Evolutionary conservation across 495 filamentous ascomycete species (phyloP), one percentile per base, ranked within the genome.

Genomic region (Xylaria cubensis): DNA sequence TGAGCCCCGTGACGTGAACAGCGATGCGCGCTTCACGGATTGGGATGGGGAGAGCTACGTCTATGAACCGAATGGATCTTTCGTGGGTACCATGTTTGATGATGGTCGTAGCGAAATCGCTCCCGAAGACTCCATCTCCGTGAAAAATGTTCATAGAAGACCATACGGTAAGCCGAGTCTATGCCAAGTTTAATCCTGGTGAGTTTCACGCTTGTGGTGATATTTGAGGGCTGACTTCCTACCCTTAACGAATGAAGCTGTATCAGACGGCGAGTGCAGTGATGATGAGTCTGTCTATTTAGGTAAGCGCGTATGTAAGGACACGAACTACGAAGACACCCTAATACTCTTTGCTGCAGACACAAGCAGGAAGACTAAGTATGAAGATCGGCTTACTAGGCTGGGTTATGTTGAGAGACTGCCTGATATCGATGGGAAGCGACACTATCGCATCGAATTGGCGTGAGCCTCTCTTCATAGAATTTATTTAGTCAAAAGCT

Each of bases 401-500:
- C 46, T 65, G 10, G 48, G 58, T 6, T 44, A 24, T 65, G 50
- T 56, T 71, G 44, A 64, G 59, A 64, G 58, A 34, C 26, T 71
- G 61, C 62, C 59, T 21, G 59, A 71, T 13, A 41, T 71, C 46
- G 50, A 65, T 44, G 69, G 69, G 15, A 42, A 41, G 48, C 69
- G 58, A 32, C 58, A 65, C 24, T 71, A 71, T 71, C 59, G 34
- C 48, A 56, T 64, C 21, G 29, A 53, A 44, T 21, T 71, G 9
- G 44, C n/a, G 69, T 55, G 21, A 53, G 61, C 9, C 12, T 26
- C 6, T 9, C 8, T 12, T 53, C 3, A 19, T 2, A 19, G 7
- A n/a, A 1, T 29, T 19, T 2, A 26, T 5, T 29, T 1, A 10
- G 8, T 6, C 6, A 8, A 2, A 34, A 48, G 32, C 17, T 69